Conservation (phyloP, 2,329 filamentous ascomycete species). For the Diaporthe sp. region DNA sequence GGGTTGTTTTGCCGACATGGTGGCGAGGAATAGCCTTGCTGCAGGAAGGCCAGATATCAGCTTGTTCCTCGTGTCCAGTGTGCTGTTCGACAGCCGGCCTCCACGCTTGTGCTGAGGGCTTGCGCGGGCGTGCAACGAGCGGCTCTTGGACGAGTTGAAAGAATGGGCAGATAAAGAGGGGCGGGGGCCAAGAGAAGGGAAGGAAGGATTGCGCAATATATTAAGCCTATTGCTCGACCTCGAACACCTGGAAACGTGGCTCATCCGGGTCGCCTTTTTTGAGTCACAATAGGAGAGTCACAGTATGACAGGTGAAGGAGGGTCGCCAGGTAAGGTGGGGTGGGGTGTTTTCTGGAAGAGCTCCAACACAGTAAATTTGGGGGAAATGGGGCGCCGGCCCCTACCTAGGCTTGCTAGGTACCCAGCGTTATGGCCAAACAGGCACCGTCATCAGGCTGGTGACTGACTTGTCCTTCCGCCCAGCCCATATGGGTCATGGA, state of each 20-base stretch:
- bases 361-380: slow-evolving; percentile 1
- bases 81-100: not conserved
- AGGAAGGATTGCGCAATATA: slow-evolving; percentile 22
- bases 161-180: slow-evolving; percentile 1
- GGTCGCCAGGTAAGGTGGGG: slow-evolving; percentile 4
- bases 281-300: slow-evolving; percentile 19
- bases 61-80: not conserved
- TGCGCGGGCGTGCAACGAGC: not conserved
- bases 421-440: not conserved
- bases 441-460: not conserved
- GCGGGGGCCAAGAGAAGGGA: not conserved
- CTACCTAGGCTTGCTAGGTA: not conserved
- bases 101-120: not conserved
- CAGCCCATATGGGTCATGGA: not conserved
- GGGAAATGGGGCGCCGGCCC: not conserved
- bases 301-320: slow-evolving; percentile 17
- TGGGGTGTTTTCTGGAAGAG: slow-evolving; percentile 24
- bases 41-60: not conserved
- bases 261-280: slow-evolving; percentile 25
- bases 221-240: slow-evolving; percentile 28
- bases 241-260: slow-evolving; percentile 25
- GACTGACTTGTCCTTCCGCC: not conserved
- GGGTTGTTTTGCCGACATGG: slow-evolving; percentile 32
- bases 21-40: slow-evolving; percentile 19
- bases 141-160: not conserved